These are phyloP conservation scores for Westerdykella aurantiaca DNA, from an alignment of 2,329 filamentous ascomycete species.

Conservation along the genomic window DNA sequence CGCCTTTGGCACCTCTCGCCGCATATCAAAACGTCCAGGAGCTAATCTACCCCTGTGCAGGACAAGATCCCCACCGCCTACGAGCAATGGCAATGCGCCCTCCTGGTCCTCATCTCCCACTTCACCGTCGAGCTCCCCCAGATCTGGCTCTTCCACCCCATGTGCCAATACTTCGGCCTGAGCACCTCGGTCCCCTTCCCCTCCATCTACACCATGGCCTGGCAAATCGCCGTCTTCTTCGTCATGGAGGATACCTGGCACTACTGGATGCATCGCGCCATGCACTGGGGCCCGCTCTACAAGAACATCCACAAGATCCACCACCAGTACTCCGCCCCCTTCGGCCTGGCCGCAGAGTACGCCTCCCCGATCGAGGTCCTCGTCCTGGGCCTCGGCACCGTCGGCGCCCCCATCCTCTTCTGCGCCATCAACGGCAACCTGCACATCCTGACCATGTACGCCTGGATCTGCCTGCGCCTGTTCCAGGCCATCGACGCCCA, in stretches of 20 bases:
- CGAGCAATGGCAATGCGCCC: slow-evolving; percentile 93
- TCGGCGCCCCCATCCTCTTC: slow-evolving; percentile 78
- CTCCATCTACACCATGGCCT: slow-evolving; percentile 73
- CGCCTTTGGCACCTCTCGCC: not conserved
- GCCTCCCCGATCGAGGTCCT: slow-evolving; percentile 96
- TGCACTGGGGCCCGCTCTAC: slow-evolving; percentile 95
- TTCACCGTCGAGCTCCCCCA: slow-evolving; percentile 98
- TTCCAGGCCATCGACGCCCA: slow-evolving; percentile 98
- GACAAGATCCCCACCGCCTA: slow-evolving; percentile 83
- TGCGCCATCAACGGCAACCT: slow-evolving; percentile 77
- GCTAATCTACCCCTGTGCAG: slow-evolving; percentile 30
- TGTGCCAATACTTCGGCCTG: slow-evolving; percentile 89
- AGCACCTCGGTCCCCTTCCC: slow-evolving; percentile 87
- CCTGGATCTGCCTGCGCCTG: slow-evolving; percentile 87
- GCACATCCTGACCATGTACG: slow-evolving; percentile 95
- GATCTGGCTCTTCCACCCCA: slow-evolving; percentile 98
- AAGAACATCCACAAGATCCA: slow-evolving; percentile 98
- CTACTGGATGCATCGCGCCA: slow-evolving; percentile 88
- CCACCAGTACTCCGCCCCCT: slow-evolving; percentile 96
- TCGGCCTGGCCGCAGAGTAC: slow-evolving; percentile 94
- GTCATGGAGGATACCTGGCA: slow-evolving; percentile 96
- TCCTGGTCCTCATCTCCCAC: slow-evolving; percentile 86
- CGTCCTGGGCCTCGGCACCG: slow-evolving; percentile 81
- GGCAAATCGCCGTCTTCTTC: slow-evolving; percentile 92
- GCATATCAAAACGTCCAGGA: too few species aligned